phyloP scores from a whole-genome alignment of 2,329 filamentous ascomycete species.

The Calonectria hongkongensis region DNA sequence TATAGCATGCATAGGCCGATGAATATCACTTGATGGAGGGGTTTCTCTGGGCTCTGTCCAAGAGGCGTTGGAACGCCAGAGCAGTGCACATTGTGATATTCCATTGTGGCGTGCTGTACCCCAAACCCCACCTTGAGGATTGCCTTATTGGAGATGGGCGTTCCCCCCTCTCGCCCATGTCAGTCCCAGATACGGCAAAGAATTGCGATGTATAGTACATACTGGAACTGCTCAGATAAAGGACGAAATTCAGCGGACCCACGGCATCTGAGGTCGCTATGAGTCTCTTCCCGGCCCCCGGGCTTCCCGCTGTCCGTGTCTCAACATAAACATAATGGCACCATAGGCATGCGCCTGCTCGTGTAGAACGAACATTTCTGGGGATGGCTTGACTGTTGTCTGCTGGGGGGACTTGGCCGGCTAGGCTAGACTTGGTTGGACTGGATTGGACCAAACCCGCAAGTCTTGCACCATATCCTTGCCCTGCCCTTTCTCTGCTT shows the following conservation, averaged over 20 bases:
- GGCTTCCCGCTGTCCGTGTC: conserved; percentile 29
- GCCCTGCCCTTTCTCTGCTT: conserved; percentile 21
- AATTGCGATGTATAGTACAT: background rate
- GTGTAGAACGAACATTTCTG: conserved; percentile 27
- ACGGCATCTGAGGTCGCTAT: conserved; percentile 25
- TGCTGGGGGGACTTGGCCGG: background rate
- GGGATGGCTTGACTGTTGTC: conserved; percentile 25
- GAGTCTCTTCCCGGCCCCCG: conserved; percentile 18
- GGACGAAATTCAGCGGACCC: background rate
- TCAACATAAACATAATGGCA: conserved; percentile 21
- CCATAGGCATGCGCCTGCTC: background rate
- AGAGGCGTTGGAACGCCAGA: background rate
- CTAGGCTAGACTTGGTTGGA: conserved; percentile 7
- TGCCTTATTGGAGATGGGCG: conserved; percentile 25
- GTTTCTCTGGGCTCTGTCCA: conserved; percentile 1
- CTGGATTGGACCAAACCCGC: conserved; percentile 21
- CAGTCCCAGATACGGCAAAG: conserved; percentile 8
- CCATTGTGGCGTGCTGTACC: conserved; percentile 18
- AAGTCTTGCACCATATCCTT: conserved; percentile 15
- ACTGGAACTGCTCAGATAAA: conserved; percentile 5
- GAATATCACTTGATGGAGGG: conserved; percentile 10
- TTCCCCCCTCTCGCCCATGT: conserved; percentile 3
- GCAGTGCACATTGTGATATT: conserved; percentile 32
- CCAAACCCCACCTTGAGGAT: conserved; percentile 24
- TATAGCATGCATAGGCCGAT: conserved; percentile 30